These are phyloP conservation scores for Xylaria curta DNA, from an alignment of 495 filamentous ascomycete species.

Conservation along the genomic window DNA sequence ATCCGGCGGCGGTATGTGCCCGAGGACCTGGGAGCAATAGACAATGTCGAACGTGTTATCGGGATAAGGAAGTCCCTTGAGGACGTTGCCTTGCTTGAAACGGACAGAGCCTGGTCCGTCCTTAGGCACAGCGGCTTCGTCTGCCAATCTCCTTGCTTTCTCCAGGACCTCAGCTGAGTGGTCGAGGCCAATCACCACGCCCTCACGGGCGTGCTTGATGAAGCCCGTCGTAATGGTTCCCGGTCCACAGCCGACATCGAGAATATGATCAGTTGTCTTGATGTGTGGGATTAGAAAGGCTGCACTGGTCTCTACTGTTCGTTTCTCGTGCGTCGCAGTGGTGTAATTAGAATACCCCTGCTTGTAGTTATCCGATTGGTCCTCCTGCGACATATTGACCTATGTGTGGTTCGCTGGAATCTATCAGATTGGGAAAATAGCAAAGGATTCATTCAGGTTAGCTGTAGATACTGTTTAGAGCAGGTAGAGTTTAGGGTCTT, in stretches of 20 bases:
- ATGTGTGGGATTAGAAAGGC: conserved; percentile 32
- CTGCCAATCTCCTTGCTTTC: conserved; percentile 36
- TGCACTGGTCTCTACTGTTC: conserved; percentile 41
- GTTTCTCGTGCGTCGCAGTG: conserved; percentile 41
- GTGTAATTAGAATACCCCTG: conserved; percentile 46
- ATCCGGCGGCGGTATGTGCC: conserved; percentile 54
- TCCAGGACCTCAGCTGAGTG: conserved; percentile 27
- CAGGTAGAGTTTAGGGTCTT: background rate
- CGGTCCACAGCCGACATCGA: conserved; percentile 65
- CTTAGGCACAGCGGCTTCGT: conserved; percentile 17
- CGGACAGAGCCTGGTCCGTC: conserved; percentile 44
- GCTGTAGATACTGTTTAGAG: background rate
- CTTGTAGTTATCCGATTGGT: conserved; percentile 38
- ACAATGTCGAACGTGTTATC: conserved; percentile 63
- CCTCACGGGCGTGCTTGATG: conserved; percentile 52
- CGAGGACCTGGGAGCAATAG: conserved; percentile 59
- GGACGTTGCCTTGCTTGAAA: conserved; percentile 51
- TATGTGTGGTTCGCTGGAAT: background rate
- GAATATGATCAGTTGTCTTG: conserved; percentile 45
- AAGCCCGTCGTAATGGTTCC: conserved; percentile 62
- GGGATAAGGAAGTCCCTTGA: conserved; percentile 41
- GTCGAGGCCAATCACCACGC: conserved; percentile 43
- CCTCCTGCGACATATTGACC: conserved; percentile 34
- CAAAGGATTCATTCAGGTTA: background rate
- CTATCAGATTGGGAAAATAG: background rate